phyloP scores from a whole-genome alignment of 345 rosid genomes.

The Citropsis articulata region DNA sequence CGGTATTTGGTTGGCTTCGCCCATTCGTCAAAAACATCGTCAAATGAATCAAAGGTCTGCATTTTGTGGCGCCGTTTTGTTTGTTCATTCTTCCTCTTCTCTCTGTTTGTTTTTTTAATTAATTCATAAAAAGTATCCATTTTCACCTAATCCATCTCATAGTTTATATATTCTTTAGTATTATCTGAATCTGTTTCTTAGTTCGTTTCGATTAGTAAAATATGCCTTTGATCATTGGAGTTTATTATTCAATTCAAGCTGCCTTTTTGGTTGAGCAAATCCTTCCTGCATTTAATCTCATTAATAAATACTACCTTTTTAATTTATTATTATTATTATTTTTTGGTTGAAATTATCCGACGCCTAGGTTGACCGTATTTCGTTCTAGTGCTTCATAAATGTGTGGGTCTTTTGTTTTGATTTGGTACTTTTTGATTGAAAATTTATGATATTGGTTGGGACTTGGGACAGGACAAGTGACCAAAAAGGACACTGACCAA shows the following conservation, averaged over 20 bases:
- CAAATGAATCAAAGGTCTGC: neutral
- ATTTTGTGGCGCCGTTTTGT: neutral
- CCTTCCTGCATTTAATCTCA: constrained; percentile 3
- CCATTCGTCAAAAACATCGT: neutral
- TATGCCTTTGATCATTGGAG: neutral
- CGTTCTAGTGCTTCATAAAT: neutral
- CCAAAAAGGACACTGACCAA: constrained; percentile 19
- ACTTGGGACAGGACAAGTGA: constrained; percentile 23
- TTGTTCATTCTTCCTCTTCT: neutral
- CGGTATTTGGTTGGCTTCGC: neutral
- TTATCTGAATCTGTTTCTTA: neutral
- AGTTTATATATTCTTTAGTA: neutral
- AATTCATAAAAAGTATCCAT: neutral
- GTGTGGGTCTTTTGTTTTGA: neutral
- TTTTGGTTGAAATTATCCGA: neutral
- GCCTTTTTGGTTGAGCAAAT: neutral
- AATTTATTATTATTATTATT: neutral
- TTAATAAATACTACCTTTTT: neutral
- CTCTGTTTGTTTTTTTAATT: too few species aligned
- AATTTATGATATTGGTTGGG: neutral
- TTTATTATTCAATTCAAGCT: constrained; percentile 6
- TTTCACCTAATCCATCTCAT: neutral
- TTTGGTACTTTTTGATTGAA: neutral
- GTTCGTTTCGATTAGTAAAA: too few species aligned
- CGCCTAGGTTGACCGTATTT: neutral